Base-by-base conservation (phyloP, 441 rosid genomes). In the Gossypium schwendimanii region DNA sequence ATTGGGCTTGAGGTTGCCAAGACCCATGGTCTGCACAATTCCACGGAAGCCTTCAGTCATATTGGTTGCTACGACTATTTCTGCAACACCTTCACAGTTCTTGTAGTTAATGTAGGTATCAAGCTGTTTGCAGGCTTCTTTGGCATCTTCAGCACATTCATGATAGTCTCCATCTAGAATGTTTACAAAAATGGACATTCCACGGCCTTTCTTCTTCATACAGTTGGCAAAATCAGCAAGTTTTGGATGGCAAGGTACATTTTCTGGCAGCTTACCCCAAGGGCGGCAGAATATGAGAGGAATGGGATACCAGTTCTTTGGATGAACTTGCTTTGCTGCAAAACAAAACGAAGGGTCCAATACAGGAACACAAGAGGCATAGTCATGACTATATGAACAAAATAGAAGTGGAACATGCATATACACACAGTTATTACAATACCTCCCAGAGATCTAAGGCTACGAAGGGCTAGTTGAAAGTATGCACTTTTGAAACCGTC, bases 401-500 rank as follows among this genome's bases (percentile, higher is more conserved):
- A 21, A 26, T 75, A 59, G 12, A 67, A 72, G 50, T 23, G 57
- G 52, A 70, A 28, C 23, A 74, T 20, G 63, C 49, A 53, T 8
- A 70, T 1, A 26, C 10, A 69, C 31, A 63, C 45, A 58, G 11
- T 10, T 8, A 23, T 31, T 31, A 49, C 28, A 47, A 12, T 85
- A 96, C 99, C 98, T 89, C 99, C 99, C 28, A 96, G 84, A 12
- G 98, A 91, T 75, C 99, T 93, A 73, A 96, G 97, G 86, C 99
- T 96, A 39, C 97, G 97, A 63, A 96, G 99, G 73, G 99, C 99
- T 76, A 93, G 83, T 80, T 96, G 99, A 78, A 96, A 96, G 84
- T 96, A 96, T 52, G 99, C 99, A 85, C 99, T 96, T 85, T 96
- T 96, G 87, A 96, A 90, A 79, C 99, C 99, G 73, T 96, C 99